Evolutionary conservation across 208 protist species (phyloP).

Genomic region (Leishmania tarentolae): DNA sequence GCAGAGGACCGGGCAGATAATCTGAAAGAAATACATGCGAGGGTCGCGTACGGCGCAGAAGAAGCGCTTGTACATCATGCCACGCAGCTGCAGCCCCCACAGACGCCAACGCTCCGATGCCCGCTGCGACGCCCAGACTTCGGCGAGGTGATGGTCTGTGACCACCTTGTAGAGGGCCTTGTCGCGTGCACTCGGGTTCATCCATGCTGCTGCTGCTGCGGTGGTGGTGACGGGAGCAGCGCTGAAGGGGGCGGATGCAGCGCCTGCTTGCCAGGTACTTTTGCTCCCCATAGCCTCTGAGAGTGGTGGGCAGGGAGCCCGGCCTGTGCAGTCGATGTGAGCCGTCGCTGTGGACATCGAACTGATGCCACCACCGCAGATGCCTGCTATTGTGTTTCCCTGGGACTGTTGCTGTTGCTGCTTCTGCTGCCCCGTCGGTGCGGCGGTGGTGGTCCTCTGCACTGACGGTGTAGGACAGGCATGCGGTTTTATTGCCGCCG

Average conservation of each 20-base stretch:
- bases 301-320: not conserved
- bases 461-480: too few species aligned
- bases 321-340: not conserved
- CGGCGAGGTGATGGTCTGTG: conserved; percentile 18
- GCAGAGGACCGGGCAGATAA: conserved; percentile 65
- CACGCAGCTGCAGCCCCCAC: conserved; percentile 40
- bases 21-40: conserved; percentile 65
- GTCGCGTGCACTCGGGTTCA: conserved; percentile 1
- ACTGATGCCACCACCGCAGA: not conserved
- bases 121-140: conserved; percentile 22
- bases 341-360: not conserved
- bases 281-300: not conserved
- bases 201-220: not conserved
- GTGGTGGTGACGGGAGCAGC: not conserved
- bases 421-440: not conserved
- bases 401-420: not conserved
- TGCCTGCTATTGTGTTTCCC: not conserved
- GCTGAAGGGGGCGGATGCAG: not conserved
- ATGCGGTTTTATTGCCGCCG: too few species aligned
- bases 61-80: conserved; percentile 66
- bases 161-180: conserved; percentile 18
- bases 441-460: too few species aligned
- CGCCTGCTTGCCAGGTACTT: not conserved
- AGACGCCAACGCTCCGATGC: conserved; percentile 1
- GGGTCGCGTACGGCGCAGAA: conserved; percentile 62